phyloP scores from a whole-genome alignment of 495 filamentous ascomycete genomes.

The Ascodesmis nigricans region DNA sequence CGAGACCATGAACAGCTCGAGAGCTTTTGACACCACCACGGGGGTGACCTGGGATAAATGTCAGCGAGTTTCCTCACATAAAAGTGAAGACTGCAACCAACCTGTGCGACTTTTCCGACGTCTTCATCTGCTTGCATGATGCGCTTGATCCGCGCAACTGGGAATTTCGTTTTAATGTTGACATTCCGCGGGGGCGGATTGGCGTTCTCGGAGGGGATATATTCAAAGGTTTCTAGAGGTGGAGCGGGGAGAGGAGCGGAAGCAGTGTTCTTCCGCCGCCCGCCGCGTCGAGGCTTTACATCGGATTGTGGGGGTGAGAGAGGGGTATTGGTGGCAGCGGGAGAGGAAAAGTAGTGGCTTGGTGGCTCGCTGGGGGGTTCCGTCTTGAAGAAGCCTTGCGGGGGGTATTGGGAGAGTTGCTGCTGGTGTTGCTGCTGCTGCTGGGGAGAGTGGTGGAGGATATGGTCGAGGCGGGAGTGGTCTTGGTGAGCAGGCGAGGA shows the following conservation, averaged over 20 bases:
- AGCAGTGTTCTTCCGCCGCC: background rate
- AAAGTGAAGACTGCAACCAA: conserved; percentile 27
- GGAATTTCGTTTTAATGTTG: conserved; percentile 84
- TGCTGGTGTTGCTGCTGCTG: too few relatives aligned
- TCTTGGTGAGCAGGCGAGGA: too few relatives aligned
- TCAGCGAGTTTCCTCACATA: conserved; percentile 7
- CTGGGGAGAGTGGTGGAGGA: too few relatives aligned
- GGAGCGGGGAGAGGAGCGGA: background rate
- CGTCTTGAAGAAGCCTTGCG: too few relatives aligned
- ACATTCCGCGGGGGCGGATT: conserved; percentile 22
- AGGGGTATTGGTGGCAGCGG: background rate
- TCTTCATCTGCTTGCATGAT: conserved; percentile 99
- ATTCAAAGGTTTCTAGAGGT: background rate
- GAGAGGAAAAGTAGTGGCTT: too few relatives aligned
- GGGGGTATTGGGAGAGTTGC: too few relatives aligned
- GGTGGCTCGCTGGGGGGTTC: too few relatives aligned
- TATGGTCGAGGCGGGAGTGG: too few relatives aligned
- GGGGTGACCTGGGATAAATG: conserved; percentile 24
- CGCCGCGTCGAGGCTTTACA: background rate
- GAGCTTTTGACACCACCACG: conserved; percentile 38
- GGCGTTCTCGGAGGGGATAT: background rate
- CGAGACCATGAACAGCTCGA: conserved; percentile 93
- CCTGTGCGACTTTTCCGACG: conserved; percentile 94
- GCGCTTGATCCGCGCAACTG: conserved; percentile 91
- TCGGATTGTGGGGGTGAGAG: background rate